Conservation (phyloP, 192 early-diverging fungal genomes). For the Chytriomyces hyalinus region DNA sequence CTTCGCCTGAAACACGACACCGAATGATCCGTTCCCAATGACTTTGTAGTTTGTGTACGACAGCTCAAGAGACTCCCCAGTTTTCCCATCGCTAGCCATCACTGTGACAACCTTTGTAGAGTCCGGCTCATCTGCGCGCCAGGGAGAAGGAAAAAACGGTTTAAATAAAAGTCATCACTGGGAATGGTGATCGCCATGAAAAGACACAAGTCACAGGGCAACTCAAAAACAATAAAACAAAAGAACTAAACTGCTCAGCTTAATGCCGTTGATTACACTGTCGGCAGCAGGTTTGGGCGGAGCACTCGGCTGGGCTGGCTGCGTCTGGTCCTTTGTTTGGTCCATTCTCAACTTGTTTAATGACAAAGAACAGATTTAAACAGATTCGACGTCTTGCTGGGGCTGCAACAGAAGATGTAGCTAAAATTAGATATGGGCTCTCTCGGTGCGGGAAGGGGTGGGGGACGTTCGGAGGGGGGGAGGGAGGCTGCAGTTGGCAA, state of each 20-base stretch:
- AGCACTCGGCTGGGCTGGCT: constrained; percentile 10
- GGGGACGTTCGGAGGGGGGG: background rate
- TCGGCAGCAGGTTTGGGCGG: constrained; percentile 9
- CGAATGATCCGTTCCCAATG: constrained; percentile 97
- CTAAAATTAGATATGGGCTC: no score
- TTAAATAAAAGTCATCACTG: no score
- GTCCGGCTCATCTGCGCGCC: constrained; percentile 34
- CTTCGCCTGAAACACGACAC: constrained; percentile 96
- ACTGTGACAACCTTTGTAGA: constrained; percentile 58
- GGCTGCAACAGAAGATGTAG: no score
- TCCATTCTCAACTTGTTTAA: no score
- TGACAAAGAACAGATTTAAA: no score
- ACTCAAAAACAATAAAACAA: background rate
- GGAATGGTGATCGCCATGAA: no score
- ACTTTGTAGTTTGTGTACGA: constrained; percentile 92
- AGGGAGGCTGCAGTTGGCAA: background rate
- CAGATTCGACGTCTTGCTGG: no score
- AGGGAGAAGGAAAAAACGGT: no score
- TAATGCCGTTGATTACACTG: constrained; percentile 62
- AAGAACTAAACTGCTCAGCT: constrained; percentile 49
- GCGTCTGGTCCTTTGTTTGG: constrained; percentile 15
- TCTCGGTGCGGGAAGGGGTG: background rate
- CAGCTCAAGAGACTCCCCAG: constrained; percentile 86
- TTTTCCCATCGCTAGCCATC: constrained; percentile 85
- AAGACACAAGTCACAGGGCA: background rate